Base-by-base conservation (phyloP, 1,284 basidiomycete species). In the Earliella scabrosa region DNA sequence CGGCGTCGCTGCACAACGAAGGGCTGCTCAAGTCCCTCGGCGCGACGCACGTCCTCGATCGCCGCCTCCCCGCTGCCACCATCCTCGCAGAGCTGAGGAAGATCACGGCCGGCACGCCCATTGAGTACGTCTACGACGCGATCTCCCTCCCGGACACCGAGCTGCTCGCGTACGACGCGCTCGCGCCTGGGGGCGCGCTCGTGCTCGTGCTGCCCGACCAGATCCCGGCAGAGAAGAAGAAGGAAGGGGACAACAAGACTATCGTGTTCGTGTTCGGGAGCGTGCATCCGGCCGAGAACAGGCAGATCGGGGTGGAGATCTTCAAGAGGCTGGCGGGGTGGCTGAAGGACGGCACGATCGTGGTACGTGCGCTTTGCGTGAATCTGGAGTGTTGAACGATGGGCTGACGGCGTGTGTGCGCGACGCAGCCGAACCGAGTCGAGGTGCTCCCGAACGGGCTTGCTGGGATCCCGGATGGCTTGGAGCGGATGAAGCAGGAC, bases 361-460 rank as follows among this genome's bases (percentile, higher is more conserved):
- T 47, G 45, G 50, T 45, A 26, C 16, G 32, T 45, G 29, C 29
- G 29, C 6, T 31, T 31, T 13, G 13, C 13, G 29, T 13, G 6
- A 31, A 6, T 31, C 13, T n/a, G n/a, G 18, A 0, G 2, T 43
- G 14, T 26, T 49, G 63, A 47, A 41, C 62, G 21, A n/a, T n/a
- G n/a, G n/a, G n/a, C n/a, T n/a, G n/a, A n/a, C n/a, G n/a, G n/a
- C n/a, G n/a, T n/a, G n/a, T n/a, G n/a, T n/a, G n/a, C n/a, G n/a
- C n/a, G n/a, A n/a, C n/a, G n/a, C 21, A 48, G 46, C 46, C 34
- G 21, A 48, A 48, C 46, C 16, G 21, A 29, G 46, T 48, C 2
- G 77, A 82, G 61, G 68, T 82, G 10, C 64, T 86, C 3, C 71
- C 77, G 0, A 67, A 69, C 29, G 83, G 84, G 5, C 67, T 86